Base-by-base conservation (phyloP, 768 basidiomycete genomes). In the Calocybe indica region DNA sequence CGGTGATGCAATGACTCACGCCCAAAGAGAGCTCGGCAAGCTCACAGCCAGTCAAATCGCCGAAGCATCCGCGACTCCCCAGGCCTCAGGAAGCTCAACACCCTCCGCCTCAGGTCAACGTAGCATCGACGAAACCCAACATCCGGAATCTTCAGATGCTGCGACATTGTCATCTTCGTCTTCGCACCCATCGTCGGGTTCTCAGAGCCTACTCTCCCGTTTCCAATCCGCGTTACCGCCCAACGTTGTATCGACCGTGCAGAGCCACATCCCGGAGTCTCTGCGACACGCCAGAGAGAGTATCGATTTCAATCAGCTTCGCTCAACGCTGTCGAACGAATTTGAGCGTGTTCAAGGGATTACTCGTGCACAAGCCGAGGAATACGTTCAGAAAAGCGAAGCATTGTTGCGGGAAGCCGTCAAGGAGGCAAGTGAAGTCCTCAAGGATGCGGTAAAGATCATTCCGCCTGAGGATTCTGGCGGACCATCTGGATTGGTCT, bases 401-500 rank as follows among this genome's bases (percentile, higher is more conserved):
- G 72, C 62, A 6, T 58, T 85, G 32, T 61, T 86, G 30, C 72
- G 78, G 36, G 85, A 83, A 49, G 87, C 82, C 2, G 75, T 89
- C 56, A 85, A 81, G 57, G 89, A 90, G 57, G 87, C 88, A 6
- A 78, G 88, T 48, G 92, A 88, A 52, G 83, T 85, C 11, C 69
- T 94, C 7, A 82, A 76, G 45, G 93, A 97, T 43, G 92, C 90
- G 8, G 91, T 97, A 57, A 94, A 93, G 63, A 86, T 96, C 43
- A 73, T 97, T 10, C 94, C 93, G 0, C 93, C 93, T 1, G 83
- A 87, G 34, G 76, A 76, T 38, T 50, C 39, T 29, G 50, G 59
- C 31, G 48, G 53, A 28, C 35, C 45, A 12, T 60, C 65, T 2
- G 78, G 75, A 3, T 59, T 83, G 28, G 54, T 79, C 37, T 94